phyloP scores from a whole-genome alignment of 768 basidiomycete genomes.

The Suillus ampliporus region DNA sequence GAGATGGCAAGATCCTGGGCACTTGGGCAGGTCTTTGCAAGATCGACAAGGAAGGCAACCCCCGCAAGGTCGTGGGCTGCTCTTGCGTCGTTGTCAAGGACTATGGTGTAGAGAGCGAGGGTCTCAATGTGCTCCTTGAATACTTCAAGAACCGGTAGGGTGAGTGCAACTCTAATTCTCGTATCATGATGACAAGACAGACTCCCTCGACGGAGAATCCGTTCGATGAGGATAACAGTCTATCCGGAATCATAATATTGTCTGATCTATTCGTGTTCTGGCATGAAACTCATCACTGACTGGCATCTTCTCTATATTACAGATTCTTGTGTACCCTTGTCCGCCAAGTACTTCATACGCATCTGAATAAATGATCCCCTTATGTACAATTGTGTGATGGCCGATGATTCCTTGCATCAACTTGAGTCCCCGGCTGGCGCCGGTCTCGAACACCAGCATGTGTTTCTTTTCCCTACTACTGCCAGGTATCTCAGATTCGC shows the following conservation, averaged over 20 bases:
- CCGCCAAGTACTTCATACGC: background rate
- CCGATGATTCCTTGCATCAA: background rate
- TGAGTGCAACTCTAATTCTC: conserved; percentile 29
- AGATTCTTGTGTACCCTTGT: conserved; percentile 1
- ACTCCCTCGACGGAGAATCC: conserved; percentile 90
- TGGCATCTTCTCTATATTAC: background rate
- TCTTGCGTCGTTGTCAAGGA: conserved; percentile 98
- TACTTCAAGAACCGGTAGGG: conserved; percentile 95
- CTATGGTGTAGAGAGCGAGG: conserved; percentile 94
- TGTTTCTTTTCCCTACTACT: background rate
- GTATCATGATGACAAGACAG: conserved; percentile 77
- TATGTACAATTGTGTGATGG: background rate
- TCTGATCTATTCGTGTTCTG: conserved; percentile 55
- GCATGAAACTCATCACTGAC: conserved; percentile 10
- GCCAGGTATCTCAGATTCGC: background rate
- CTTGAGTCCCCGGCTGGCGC: background rate
- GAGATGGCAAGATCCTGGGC: conserved; percentile 96
- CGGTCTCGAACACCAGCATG: background rate
- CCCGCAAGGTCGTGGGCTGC: conserved; percentile 93
- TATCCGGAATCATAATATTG: conserved; percentile 87
- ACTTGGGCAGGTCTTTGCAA: conserved; percentile 99
- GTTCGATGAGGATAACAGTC: conserved; percentile 74
- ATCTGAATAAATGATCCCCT: background rate
- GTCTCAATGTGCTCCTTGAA: conserved; percentile 90
- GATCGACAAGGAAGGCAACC: conserved; percentile 99